A percentile compares a stretch with the other conserved stretches of the same genome.
phyloP scores from a whole-genome alignment of 345 rosid species.

The Melaleuca quinquenervia region DNA sequence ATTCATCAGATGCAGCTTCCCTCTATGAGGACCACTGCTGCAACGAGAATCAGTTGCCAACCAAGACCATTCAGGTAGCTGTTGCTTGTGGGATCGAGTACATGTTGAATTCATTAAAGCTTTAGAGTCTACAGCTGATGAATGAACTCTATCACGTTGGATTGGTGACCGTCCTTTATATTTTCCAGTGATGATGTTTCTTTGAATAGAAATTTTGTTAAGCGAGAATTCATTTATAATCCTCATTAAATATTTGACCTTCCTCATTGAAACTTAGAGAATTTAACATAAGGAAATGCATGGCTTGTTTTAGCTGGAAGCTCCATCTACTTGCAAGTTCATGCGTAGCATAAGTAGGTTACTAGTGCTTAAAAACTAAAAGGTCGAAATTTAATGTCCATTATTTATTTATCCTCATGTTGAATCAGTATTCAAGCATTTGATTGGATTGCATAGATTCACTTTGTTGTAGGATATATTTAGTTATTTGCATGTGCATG shows the following conservation, averaged over 20 bases:
- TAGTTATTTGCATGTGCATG: neutral
- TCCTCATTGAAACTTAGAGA: neutral
- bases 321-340: neutral
- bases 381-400: neutral
- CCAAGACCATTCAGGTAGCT: constrained; percentile 67
- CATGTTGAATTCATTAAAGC: neutral
- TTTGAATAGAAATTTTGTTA: neutral
- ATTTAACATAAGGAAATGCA: neutral
- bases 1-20: constrained; percentile 41
- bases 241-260: neutral
- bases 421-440: neutral
- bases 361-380: neutral
- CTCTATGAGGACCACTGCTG: constrained; percentile 71
- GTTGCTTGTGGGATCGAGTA: neutral
- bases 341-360: neutral
- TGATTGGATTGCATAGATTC: neutral
- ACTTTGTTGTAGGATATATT: neutral
- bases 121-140: neutral
- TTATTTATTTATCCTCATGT: neutral
- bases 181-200: neutral
- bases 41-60: constrained; percentile 69
- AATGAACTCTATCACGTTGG: neutral
- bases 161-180: neutral
- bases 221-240: neutral
- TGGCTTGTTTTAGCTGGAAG: neutral